A percentile compares a stretch with the other conserved stretches of the same genome.
Conservation (phyloP, 2,329 filamentous ascomycete species). For the Mollisiaceae sp. region DNA sequence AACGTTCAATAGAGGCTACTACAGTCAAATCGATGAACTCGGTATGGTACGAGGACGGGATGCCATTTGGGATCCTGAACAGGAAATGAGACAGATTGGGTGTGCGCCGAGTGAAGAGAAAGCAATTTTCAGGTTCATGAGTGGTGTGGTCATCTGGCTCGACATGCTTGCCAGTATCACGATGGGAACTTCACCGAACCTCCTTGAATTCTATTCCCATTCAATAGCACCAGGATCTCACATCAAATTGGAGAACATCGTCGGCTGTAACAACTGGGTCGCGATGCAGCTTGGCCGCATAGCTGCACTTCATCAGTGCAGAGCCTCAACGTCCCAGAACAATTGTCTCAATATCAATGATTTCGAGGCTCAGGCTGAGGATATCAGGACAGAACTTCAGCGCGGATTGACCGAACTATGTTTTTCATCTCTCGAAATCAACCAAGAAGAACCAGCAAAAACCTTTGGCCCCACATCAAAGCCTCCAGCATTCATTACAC, state of each 20-base stretch:
- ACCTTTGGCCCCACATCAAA: background rate
- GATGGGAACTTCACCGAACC: constrained; percentile 50
- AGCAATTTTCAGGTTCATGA: constrained; percentile 52
- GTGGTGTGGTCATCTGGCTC: constrained; percentile 53
- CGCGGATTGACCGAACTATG: constrained; percentile 28
- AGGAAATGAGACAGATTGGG: background rate
- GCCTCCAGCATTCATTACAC: constrained; percentile 29
- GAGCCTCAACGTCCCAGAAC: constrained; percentile 50
- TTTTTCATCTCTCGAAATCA: constrained; percentile 27
- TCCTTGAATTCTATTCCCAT: constrained; percentile 28
- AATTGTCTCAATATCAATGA: constrained; percentile 22
- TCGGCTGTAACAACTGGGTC: constrained; percentile 63
- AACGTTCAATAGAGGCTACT: constrained; percentile 25
- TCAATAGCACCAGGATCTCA: constrained; percentile 42
- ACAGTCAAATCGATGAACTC: constrained; percentile 4
- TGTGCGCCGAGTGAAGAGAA: constrained; percentile 47
- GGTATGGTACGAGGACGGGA: background rate
- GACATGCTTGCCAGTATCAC: constrained; percentile 56
- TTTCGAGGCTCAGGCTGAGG: constrained; percentile 22
- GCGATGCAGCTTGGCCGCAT: constrained; percentile 60
- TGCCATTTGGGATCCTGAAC: background rate
- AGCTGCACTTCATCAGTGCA: constrained; percentile 59
- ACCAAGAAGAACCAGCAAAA: background rate
- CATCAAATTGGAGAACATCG: constrained; percentile 51
- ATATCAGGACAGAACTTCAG: constrained; percentile 35